Base-by-base conservation (phyloP, 2,329 filamentous ascomycete species). In the Clarireedia hainanense region DNA sequence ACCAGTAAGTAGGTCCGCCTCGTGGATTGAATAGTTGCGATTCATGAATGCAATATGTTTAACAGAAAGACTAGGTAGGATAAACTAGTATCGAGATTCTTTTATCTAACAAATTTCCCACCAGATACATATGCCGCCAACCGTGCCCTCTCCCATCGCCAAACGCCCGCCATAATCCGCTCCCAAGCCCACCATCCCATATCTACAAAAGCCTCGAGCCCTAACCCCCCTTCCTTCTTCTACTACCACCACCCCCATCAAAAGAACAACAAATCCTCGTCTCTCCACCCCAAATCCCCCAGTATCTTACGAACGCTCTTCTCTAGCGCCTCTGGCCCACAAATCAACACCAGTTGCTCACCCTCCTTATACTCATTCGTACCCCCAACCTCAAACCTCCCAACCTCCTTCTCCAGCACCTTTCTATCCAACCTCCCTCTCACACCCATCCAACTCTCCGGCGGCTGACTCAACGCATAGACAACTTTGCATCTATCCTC, bases 311-410 rank as follows among this genome's bases (percentile, higher is more conserved):
- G 78, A 4, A 81, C 83, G 56, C 76, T 81, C 65, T 83, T 84
- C 72, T 95, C 89, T 74, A 96, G 75, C 3, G 84, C 73, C 62
- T 79, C 81, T 0, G 91, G 91, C 2, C 91, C 91, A 72, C 91
- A 96, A 15, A 95, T 76, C 57, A 96, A 71, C 14, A 89, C 83
- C 75, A 96, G 69, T 12, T 79, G 76, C 58, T 80, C 77, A 2
- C 48, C 40, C 50, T 51, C 47, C 60, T 34, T 24, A 58, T 42
- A 50, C 9, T 5, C 52, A 23, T 10, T 4, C 5, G 20, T 20
- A 20, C 27, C 40, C 7, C 12, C 4, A 20, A 10, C 15, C 0
- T 36, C 36, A 58, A 74, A 70, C 61, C 72, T 68, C 0, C 75
- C 76, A 6, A 80, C 73, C 58, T 89, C 79, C 58, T 80, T 76